Evolutionary conservation across 345 rosid genomes (phyloP).

Genomic region (Citrus australasica): DNA sequence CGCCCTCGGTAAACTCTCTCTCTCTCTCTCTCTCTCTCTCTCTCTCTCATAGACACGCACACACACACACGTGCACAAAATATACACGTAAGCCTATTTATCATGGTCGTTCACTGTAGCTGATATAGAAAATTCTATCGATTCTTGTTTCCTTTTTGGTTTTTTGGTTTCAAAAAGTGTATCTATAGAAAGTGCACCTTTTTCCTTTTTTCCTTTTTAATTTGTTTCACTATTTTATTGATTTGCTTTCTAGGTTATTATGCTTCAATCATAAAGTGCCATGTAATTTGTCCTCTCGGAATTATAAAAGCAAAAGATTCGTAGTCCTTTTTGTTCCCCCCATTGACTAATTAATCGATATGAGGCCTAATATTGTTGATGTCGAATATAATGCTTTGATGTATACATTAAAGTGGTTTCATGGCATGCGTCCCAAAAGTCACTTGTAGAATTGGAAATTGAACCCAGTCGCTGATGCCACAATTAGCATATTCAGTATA

Average conservation of each 20-base stretch:
- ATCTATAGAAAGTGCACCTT: too few species aligned
- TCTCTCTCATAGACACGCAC: too few species aligned
- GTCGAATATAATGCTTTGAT: neutral
- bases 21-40: neutral
- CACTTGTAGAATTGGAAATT: constrained; percentile 1
- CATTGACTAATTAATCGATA: too few species aligned
- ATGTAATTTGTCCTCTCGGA: neutral
- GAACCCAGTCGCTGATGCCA: neutral
- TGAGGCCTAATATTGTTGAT: too few species aligned
- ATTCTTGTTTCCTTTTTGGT: neutral
- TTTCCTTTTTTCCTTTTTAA: too few species aligned
- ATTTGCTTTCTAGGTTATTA: too few species aligned
- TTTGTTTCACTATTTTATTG: too few species aligned
- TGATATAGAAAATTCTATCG: neutral
- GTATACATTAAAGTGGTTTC: neutral
- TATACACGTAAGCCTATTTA: too few species aligned
- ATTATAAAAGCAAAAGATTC: neutral
- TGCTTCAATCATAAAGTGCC: neutral
- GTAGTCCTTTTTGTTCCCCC: neutral
- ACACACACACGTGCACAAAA: neutral
- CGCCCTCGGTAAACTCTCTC: constrained; percentile 39
- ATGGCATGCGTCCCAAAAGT: neutral
- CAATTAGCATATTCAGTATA: neutral
- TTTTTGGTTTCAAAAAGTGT: neutral
- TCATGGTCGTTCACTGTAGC: neutral